Base-by-base conservation (phyloP, 2,329 filamentous ascomycete species). In the Teratosphaeria nubilosa region DNA sequence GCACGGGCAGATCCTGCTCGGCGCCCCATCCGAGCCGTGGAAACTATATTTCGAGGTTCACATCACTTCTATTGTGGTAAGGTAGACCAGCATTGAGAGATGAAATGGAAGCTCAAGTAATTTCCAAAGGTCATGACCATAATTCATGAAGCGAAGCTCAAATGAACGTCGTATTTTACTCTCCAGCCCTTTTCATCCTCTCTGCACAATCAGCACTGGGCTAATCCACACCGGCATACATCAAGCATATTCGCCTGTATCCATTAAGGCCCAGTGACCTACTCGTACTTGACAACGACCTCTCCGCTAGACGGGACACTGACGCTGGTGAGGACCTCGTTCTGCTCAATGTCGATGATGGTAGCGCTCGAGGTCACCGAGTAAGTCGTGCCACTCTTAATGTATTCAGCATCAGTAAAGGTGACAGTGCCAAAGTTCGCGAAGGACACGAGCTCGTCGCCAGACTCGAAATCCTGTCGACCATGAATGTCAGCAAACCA, bases 271-370 rank as follows among this genome's bases (percentile, higher is more conserved):
- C 20, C 11, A 20, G 20, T 10, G 16, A 48, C 41, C 20, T 48
- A 48, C 41, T 22, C 41, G 41, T 48, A 48, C 16, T 20, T 48
- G 41, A 48, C 41, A 11, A 48, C 41, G 41, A 48, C 41, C 41
- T 48, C 41, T 10, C 41, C 41, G 20, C 41, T 48, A 7, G 41
- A 48, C 34, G 34, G 34, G n/a, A 31, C 51, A 34, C 53, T 34
- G 59, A 58, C 60, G 53, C 41, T 58, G 6, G 61, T 60, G 51
- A 61, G 32, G 25, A 59, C 45, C 54, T 62, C 20, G 53, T 56
- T 71, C 68, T 80, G 77, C 67, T 75, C 59, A 56, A 81, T 75
- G 56, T 80, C 77, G 55, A 80, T 66, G 59, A 80, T 70, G 10
- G 69, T 71, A n/a, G 72, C 74, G 30, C 72, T 73, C 1, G 51